Evolutionary conservation across 495 filamentous ascomycete genomes (phyloP).

Genomic region (Hypoxylon trugodes): DNA sequence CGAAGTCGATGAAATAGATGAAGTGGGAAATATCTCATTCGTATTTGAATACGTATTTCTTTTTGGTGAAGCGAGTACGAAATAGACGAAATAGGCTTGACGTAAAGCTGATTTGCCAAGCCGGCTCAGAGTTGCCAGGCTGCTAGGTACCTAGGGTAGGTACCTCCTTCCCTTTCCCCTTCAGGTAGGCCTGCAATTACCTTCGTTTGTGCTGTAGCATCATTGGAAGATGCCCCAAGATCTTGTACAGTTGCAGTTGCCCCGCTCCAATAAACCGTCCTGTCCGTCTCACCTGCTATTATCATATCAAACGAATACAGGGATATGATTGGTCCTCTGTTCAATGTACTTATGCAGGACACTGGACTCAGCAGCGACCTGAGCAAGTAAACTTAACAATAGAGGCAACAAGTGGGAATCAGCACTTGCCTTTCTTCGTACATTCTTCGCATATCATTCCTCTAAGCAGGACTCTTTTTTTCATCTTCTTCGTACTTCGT

Average conservation of each 20-base stretch:
- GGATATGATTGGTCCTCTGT: conserved; percentile 17
- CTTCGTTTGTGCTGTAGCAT: conserved; percentile 17
- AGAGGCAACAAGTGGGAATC: no score
- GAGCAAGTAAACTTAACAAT: no score
- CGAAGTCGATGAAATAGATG: no score
- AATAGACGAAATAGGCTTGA: not conserved
- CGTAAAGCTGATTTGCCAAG: conserved; percentile 28
- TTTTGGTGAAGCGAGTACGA: no score
- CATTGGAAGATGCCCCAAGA: conserved; percentile 7
- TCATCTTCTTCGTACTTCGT: not conserved
- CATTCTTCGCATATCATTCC: not conserved
- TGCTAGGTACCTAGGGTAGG: not conserved
- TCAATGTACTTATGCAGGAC: not conserved
- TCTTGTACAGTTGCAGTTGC: conserved; percentile 18
- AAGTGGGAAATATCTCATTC: no score
- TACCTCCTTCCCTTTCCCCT: no score
- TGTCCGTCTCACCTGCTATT: conserved; percentile 5
- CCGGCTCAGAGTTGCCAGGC: conserved; percentile 18
- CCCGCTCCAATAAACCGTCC: not conserved
- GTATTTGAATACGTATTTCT: not conserved
- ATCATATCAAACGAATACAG: conserved; percentile 10
- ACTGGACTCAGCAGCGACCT: conserved; percentile 3
- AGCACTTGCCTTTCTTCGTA: not conserved
- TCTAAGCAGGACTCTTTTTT: no score
- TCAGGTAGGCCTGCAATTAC: no score